Conservation (phyloP, 2,329 filamentous ascomycete genomes). For the Fusarium piperis region DNA sequence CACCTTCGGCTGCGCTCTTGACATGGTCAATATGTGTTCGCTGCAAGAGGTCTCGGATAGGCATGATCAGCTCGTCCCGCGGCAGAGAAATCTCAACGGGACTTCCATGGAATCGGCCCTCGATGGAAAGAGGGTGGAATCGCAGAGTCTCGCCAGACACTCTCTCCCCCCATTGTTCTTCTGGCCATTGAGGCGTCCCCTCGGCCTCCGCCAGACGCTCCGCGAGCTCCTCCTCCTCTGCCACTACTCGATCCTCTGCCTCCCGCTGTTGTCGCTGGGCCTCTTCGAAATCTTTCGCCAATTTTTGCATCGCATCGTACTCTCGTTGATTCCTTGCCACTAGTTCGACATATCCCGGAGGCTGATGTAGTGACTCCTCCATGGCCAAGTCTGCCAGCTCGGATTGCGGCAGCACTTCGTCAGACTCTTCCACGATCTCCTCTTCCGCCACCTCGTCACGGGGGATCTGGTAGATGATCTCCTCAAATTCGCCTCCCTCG, state of each 20-base stretch:
- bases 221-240: constrained; percentile 50
- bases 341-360: constrained; percentile 55
- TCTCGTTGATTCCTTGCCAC: constrained; percentile 65
- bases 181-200: constrained; percentile 42
- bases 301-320: constrained; percentile 63
- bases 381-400: constrained; percentile 21
- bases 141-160: constrained; percentile 54
- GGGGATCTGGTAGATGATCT: constrained; percentile 61
- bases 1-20: constrained; percentile 72
- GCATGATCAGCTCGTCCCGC: constrained; percentile 71
- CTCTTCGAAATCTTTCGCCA: constrained; percentile 66
- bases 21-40: constrained; percentile 80
- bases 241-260: constrained; percentile 41
- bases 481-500: constrained; percentile 67
- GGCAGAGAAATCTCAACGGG: constrained; percentile 82
- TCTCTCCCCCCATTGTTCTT: constrained; percentile 49
- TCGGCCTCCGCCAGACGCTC: constrained; percentile 41
- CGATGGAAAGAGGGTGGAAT: constrained; percentile 77
- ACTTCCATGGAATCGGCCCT: constrained; percentile 78
- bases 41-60: constrained; percentile 74
- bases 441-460: constrained; percentile 9
- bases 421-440: constrained; percentile 35
- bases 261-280: constrained; percentile 50
- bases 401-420: constrained; percentile 4
- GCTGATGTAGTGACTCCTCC: constrained; percentile 42